These are phyloP conservation scores for Ajuga chamaepitys DNA, from an alignment of 257 asterid genomes.

Conservation along the genomic window DNA sequence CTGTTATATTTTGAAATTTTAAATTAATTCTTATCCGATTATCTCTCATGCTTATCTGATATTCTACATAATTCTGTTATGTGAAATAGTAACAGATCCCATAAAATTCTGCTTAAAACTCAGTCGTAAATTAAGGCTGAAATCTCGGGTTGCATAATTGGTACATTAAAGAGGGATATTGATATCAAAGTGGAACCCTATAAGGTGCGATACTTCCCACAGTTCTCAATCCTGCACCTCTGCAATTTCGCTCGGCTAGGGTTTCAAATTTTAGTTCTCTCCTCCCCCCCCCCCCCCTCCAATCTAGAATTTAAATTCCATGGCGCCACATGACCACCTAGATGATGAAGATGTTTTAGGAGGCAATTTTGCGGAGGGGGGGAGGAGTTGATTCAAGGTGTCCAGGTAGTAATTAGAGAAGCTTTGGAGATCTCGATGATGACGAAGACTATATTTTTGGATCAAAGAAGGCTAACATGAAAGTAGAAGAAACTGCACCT, in stretches of 20 bases:
- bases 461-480: constrained; percentile 64
- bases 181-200: too few relatives aligned
- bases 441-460: constrained; percentile 93
- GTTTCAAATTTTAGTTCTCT: constrained; percentile 24
- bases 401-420: constrained; percentile 71
- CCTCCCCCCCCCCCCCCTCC: too few relatives aligned
- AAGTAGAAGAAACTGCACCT: constrained; percentile 85
- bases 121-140: too few relatives aligned
- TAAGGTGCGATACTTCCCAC: neutral
- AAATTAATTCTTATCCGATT: too few relatives aligned
- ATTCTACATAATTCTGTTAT: too few relatives aligned
- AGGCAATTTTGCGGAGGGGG: constrained; percentile 62
- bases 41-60: too few relatives aligned
- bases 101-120: too few relatives aligned
- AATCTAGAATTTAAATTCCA: constrained; percentile 21
- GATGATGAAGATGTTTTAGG: constrained; percentile 86
- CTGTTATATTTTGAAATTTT: too few relatives aligned
- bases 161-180: too few relatives aligned
- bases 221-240: neutral
- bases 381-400: constrained; percentile 31
- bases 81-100: too few relatives aligned
- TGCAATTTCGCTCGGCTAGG: constrained; percentile 20
- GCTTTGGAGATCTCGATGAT: constrained; percentile 76
- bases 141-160: too few relatives aligned
- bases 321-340: constrained; percentile 53